Evolutionary conservation across 208 protist genomes (phyloP).

Genomic region (Crithidia fasciculata): DNA sequence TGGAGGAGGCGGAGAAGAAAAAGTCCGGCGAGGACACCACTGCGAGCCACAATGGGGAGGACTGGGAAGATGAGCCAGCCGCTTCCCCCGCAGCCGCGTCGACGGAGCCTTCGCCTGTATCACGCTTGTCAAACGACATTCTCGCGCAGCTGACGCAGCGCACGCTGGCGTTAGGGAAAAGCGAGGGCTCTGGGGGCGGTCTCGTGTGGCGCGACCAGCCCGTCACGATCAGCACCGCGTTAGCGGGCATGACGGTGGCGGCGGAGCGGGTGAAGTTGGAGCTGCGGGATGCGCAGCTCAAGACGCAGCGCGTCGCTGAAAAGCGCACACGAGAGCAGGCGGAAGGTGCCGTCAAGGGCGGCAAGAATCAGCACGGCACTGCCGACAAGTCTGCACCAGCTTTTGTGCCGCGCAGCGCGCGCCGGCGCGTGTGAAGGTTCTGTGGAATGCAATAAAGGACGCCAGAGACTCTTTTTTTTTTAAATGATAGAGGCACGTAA

Average conservation of each 20-base stretch:
- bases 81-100: conserved; percentile 3
- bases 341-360: not conserved
- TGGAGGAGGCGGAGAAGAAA: conserved; percentile 38
- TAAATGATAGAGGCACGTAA: too few species aligned
- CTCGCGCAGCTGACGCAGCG: conserved; percentile 19
- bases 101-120: not conserved
- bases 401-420: conserved; percentile 67
- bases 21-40: conserved; percentile 11
- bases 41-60: not conserved
- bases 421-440: conserved; percentile 31
- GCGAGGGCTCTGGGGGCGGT: not conserved
- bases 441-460: not conserved
- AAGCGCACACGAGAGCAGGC: conserved; percentile 25
- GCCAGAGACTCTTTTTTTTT: too few species aligned
- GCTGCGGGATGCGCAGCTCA: conserved; percentile 45
- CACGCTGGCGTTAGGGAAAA: conserved; percentile 35
- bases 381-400: conserved; percentile 14
- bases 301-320: conserved; percentile 29
- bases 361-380: not conserved
- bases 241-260: conserved; percentile 54
- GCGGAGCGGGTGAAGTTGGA: conserved; percentile 58
- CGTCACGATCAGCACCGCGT: conserved; percentile 51
- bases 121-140: conserved; percentile 5
- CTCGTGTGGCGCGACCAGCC: conserved; percentile 51
- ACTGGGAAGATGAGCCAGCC: not conserved